Evolutionary conservation across 2,329 filamentous ascomycete species (phyloP).

Genomic region (Aspergillus spinulosporus): DNA sequence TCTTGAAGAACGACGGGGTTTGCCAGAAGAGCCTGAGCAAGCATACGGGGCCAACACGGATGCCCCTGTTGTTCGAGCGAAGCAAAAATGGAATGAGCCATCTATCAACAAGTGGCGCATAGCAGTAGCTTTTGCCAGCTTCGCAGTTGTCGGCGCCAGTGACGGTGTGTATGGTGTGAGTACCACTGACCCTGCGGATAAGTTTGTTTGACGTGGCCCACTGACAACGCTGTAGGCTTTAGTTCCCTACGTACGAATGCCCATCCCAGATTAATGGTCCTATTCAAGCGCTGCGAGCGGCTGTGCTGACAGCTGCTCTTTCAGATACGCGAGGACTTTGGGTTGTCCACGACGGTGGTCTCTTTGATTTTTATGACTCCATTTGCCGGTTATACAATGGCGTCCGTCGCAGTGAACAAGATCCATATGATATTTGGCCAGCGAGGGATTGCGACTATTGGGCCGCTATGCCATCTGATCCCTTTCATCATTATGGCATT

Average conservation of each 20-base stretch:
- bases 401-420: slow-evolving; percentile 47
- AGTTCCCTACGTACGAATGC: slow-evolving; percentile 47
- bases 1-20: neutral
- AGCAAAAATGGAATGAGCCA: slow-evolving; percentile 23
- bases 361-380: slow-evolving; percentile 53
- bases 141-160: slow-evolving; percentile 57
- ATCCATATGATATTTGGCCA: slow-evolving; percentile 58
- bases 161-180: slow-evolving; percentile 57
- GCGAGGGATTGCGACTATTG: slow-evolving; percentile 69
- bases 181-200: slow-evolving; percentile 15
- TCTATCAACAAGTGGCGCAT: slow-evolving; percentile 22
- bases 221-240: slow-evolving; percentile 38
- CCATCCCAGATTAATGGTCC: neutral
- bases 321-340: slow-evolving; percentile 13
- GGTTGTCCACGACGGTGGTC: slow-evolving; percentile 36
- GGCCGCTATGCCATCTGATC: slow-evolving; percentile 36
- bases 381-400: slow-evolving; percentile 50
- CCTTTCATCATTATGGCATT: slow-evolving; percentile 32
- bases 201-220: slow-evolving; percentile 11
- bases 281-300: neutral
- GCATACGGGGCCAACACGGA: slow-evolving; percentile 7
- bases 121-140: slow-evolving; percentile 52
- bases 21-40: slow-evolving; percentile 6
- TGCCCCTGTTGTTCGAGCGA: slow-evolving; percentile 8
- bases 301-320: neutral